These are phyloP conservation scores for Aspergillus puulaauensis DNA, from an alignment of 2,329 filamentous ascomycete species.

Conservation along the genomic window DNA sequence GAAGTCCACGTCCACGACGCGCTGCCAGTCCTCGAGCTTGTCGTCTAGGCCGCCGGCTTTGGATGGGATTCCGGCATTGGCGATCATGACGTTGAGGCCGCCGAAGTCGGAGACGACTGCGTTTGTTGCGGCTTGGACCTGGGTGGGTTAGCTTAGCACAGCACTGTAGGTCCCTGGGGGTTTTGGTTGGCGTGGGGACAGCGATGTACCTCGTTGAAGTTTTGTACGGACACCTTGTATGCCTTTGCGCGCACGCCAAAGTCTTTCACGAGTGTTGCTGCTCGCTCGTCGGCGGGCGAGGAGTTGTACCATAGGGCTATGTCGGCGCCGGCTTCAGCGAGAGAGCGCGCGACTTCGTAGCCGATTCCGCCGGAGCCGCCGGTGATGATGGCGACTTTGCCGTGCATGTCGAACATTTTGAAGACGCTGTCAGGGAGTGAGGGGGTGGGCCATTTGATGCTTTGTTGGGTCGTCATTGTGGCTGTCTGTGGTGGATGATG, in stretches of 20 bases:
- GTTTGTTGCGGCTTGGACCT: not conserved
- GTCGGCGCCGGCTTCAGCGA: slow-evolving; percentile 70
- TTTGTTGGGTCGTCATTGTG: not conserved
- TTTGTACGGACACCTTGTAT: not conserved
- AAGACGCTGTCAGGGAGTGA: not conserved
- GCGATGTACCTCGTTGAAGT: not conserved
- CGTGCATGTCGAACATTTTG: slow-evolving; percentile 65
- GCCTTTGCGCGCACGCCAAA: not conserved
- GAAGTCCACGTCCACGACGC: slow-evolving; percentile 69
- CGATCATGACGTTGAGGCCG: slow-evolving; percentile 74
- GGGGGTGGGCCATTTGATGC: not conserved
- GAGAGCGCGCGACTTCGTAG: slow-evolving; percentile 60
- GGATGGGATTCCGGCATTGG: slow-evolving; percentile 76
- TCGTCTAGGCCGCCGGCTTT: slow-evolving; percentile 67
- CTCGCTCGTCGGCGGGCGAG: slow-evolving; percentile 48
- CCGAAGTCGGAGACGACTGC: slow-evolving; percentile 66
- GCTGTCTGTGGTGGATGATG: not conserved
- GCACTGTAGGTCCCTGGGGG: too few relatives aligned
- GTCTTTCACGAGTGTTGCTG: not conserved
- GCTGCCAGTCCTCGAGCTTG: slow-evolving; percentile 62
- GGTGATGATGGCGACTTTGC: slow-evolving; percentile 68
- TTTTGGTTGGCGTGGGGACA: too few relatives aligned
- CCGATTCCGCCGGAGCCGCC: slow-evolving; percentile 71
- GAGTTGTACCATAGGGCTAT: slow-evolving; percentile 72
- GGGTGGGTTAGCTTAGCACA: too few relatives aligned